Conservation (phyloP, 257 asterid species). For the Solanum neorickii region DNA sequence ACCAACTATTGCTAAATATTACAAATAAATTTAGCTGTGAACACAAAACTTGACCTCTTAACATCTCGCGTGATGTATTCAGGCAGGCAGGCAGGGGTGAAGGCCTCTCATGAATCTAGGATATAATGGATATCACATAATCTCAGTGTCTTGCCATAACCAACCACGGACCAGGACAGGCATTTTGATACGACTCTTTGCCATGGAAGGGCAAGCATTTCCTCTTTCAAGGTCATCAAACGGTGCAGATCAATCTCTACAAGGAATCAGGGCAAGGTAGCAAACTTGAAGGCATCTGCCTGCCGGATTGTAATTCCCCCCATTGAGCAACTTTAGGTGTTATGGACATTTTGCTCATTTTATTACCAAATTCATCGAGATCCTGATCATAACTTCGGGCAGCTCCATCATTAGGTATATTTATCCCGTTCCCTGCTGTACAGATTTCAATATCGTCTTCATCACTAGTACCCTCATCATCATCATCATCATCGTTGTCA, state of each 20-base stretch:
- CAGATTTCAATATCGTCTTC: slow-evolving; percentile 35
- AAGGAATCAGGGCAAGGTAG: slow-evolving; percentile 83
- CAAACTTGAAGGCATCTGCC: slow-evolving; percentile 80
- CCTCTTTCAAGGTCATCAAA: background rate
- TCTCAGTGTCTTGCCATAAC: background rate
- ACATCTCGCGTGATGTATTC: background rate
- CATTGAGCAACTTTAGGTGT: slow-evolving; percentile 44
- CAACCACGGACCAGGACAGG: background rate
- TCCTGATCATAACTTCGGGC: slow-evolving; percentile 22
- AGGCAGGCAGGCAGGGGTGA: background rate
- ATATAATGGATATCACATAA: background rate
- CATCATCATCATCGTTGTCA: slow-evolving; percentile 38
- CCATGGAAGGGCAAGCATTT: background rate
- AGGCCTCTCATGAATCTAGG: background rate
- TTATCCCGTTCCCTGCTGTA: slow-evolving; percentile 21
- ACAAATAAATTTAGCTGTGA: background rate
- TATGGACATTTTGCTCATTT: slow-evolving; percentile 66
- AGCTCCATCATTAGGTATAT: slow-evolving; percentile 25
- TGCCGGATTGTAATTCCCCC: slow-evolving; percentile 24
- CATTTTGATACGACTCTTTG: background rate
- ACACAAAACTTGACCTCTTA: background rate
- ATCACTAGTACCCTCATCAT: slow-evolving; percentile 46
- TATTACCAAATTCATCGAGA: slow-evolving; percentile 37
- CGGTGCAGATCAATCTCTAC: slow-evolving; percentile 9
- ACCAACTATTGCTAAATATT: background rate